Evolutionary conservation across 2,329 filamentous ascomycete genomes (phyloP).

Genomic region (Aspergillus ustus): DNA sequence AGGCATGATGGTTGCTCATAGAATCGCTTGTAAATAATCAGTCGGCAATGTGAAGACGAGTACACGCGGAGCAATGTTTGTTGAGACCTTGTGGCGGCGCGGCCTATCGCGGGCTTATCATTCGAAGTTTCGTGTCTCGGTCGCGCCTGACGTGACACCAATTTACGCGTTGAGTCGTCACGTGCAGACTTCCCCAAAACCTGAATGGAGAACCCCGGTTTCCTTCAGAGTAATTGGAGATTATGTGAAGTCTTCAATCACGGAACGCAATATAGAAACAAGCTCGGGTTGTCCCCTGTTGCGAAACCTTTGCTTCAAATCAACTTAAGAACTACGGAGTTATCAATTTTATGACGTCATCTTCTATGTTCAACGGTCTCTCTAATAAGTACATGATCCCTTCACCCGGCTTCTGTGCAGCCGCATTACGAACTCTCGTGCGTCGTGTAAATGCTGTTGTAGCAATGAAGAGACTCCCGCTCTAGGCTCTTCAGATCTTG

Average conservation of each 20-base stretch:
- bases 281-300: too few relatives aligned
- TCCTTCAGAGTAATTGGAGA: not conserved
- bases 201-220: not conserved
- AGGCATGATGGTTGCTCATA: constrained; percentile 39
- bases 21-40: not conserved
- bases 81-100: constrained; percentile 11
- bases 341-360: not conserved
- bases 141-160: constrained; percentile 27
- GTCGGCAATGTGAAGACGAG: not conserved
- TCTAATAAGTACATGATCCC: not conserved
- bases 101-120: constrained; percentile 19
- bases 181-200: not conserved
- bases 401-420: not conserved
- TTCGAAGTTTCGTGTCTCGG: constrained; percentile 22
- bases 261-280: too few relatives aligned
- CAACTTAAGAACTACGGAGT: too few relatives aligned
- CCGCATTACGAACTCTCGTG: constrained; percentile 8
- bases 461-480: constrained; percentile 31
- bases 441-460: constrained; percentile 39
- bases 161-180: constrained; percentile 20
- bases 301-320: too few relatives aligned
- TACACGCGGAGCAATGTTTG: not conserved
- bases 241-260: not conserved
- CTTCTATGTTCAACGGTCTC: too few relatives aligned
- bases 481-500: constrained; percentile 25